These are phyloP conservation scores for Emmonsia crescens DNA, from an alignment of 2,329 filamentous ascomycete species.

Conservation along the genomic window DNA sequence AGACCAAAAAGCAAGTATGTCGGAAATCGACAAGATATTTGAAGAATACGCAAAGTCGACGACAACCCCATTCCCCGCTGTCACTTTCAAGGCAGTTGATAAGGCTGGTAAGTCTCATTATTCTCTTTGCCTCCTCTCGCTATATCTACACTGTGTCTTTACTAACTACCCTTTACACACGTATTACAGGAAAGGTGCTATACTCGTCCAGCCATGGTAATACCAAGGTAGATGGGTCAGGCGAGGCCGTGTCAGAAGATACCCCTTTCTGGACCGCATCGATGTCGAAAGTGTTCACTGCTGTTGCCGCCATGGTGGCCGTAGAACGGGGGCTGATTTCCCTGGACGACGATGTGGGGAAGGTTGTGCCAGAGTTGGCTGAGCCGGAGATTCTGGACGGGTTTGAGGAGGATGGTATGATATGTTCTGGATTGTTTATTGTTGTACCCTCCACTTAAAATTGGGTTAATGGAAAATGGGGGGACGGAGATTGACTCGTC, in stretches of 20 bases:
- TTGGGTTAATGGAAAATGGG: neutral
- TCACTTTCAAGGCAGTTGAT: neutral
- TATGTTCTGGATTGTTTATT: neutral
- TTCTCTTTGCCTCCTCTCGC: neutral
- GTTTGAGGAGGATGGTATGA: neutral
- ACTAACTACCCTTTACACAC: neutral
- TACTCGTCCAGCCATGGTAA: slow-evolving; percentile 2
- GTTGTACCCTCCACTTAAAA: neutral
- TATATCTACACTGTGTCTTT: neutral
- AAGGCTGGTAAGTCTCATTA: neutral
- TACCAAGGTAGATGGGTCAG: neutral
- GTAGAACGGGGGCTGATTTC: neutral
- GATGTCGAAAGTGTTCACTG: slow-evolving; percentile 6
- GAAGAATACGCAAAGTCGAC: neutral
- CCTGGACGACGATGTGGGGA: slow-evolving; percentile 1
- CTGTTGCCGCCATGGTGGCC: neutral
- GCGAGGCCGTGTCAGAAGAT: slow-evolving; percentile 9
- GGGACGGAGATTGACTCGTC: neutral
- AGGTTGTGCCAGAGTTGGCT: neutral
- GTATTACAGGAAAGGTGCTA: neutral
- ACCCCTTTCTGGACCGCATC: slow-evolving; percentile 17
- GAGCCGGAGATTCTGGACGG: slow-evolving; percentile 2
- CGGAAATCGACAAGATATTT: neutral
- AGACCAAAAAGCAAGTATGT: neutral
- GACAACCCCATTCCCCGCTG: neutral